Percentiles rank a stretch among this genome's conserved stretches.
Evolutionary conservation across 495 filamentous ascomycete species (phyloP).

Genomic region (Cudoniella acicularis): DNA sequence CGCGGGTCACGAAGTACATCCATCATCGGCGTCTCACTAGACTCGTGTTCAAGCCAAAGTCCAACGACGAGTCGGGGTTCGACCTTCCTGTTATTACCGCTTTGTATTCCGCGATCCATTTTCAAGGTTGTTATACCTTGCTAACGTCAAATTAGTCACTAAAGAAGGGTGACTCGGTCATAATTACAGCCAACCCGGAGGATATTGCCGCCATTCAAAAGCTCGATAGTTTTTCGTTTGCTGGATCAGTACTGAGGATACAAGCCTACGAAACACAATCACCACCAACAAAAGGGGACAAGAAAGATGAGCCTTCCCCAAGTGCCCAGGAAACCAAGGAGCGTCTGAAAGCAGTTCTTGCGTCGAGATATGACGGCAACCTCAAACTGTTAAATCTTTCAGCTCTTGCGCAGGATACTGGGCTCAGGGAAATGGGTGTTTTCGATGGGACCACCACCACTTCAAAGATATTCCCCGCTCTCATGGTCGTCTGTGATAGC

Average conservation of each 20-base stretch:
- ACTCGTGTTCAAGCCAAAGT: constrained; percentile 55
- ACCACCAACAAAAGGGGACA: constrained; percentile 24
- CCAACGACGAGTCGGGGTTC: constrained; percentile 53
- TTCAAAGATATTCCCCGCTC: constrained; percentile 82
- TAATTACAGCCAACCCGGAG: constrained; percentile 62
- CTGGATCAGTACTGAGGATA: constrained; percentile 57
- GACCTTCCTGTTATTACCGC: constrained; percentile 44
- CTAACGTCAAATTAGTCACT: constrained; percentile 72
- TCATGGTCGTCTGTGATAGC: constrained; percentile 76
- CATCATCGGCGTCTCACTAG: constrained; percentile 39
- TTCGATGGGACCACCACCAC: constrained; percentile 68
- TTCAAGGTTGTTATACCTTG: constrained; percentile 49
- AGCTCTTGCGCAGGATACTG: constrained; percentile 62
- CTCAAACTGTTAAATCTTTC: constrained; percentile 78
- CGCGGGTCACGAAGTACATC: constrained; percentile 39
- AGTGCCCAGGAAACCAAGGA: constrained; percentile 42
- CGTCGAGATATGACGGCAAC: constrained; percentile 62
- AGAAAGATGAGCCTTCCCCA: constrained; percentile 29
- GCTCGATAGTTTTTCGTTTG: constrained; percentile 61
- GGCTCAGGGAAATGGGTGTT: constrained; percentile 66
- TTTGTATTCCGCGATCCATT: constrained; percentile 45
- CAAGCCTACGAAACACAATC: constrained; percentile 31
- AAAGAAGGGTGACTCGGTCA: constrained; percentile 61
- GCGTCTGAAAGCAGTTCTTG: constrained; percentile 53
- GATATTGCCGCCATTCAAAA: constrained; percentile 57